These are phyloP conservation scores for Kodamaea suecica DNA, from an alignment of 1,139 yeast genomes.

Conservation along the genomic window DNA sequence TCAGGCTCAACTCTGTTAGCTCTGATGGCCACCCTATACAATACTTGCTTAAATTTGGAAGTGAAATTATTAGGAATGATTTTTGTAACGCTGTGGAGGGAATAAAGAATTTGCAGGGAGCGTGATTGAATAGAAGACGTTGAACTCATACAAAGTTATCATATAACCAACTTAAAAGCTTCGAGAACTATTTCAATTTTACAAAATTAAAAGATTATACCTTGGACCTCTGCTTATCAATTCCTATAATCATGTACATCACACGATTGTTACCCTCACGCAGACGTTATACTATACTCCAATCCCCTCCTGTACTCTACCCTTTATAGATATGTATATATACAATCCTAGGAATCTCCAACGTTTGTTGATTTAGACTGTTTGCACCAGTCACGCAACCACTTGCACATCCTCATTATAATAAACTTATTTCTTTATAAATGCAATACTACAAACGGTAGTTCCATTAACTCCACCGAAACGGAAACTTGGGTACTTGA, in stretches of 20 bases:
- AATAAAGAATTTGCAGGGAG: conserved; percentile 20
- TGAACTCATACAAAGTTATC: no score
- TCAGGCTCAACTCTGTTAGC: conserved; percentile 54
- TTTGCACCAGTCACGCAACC: no score
- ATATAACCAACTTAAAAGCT: no score
- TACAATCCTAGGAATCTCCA: background rate
- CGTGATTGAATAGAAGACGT: no score
- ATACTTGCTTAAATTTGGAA: conserved; percentile 73
- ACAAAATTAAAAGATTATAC: no score
- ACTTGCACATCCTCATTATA: no score
- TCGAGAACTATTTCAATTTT: no score
- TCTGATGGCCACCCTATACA: conserved; percentile 70
- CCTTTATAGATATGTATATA: background rate
- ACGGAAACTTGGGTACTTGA: conserved; percentile 75
- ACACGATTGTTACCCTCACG: no score
- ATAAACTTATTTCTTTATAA: conserved; percentile 20
- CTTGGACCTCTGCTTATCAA: no score
- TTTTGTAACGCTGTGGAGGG: conserved; percentile 52
- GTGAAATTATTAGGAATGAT: conserved; percentile 56
- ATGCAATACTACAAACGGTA: conserved; percentile 84
- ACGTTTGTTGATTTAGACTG: no score
- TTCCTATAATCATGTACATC: no score
- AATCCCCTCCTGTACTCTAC: background rate
- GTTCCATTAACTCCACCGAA: conserved; percentile 89
- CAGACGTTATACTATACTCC: no score